A percentile compares a stretch with the other conserved stretches of the same genome.
These are phyloP conservation scores for Rhodomyrtus tomentosa DNA, from an alignment of 345 rosid species.

Conservation along the genomic window DNA sequence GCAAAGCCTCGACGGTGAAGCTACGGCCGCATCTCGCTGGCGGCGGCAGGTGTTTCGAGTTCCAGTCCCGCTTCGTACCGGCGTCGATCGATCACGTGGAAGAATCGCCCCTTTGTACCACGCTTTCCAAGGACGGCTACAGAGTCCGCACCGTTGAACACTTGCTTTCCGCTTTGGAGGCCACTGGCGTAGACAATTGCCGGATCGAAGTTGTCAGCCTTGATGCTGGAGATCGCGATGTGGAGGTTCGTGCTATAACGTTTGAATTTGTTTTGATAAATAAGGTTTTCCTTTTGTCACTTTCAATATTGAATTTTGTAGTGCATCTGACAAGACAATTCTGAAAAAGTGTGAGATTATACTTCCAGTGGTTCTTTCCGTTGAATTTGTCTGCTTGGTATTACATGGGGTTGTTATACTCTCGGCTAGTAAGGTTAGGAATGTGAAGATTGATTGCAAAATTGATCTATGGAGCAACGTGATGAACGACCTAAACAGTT, in stretches of 20 bases:
- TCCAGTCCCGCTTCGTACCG: conserved; percentile 36
- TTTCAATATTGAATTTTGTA: neutral
- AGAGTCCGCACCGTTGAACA: conserved; percentile 73
- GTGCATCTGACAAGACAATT: neutral
- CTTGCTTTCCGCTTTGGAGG: conserved; percentile 82
- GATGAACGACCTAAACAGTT: neutral
- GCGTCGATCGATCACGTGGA: conserved; percentile 51
- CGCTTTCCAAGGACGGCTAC: conserved; percentile 43
- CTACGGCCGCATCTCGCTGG: conserved; percentile 59
- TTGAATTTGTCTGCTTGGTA: neutral
- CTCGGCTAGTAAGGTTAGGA: neutral
- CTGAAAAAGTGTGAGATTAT: neutral
- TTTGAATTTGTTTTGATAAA: neutral
- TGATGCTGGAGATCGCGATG: conserved; percentile 21
- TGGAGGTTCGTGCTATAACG: conserved; percentile 31
- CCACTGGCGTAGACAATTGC: conserved; percentile 67
- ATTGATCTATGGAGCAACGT: neutral
- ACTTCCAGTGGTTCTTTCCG: neutral
- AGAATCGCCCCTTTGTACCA: conserved; percentile 62
- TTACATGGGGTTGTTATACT: neutral
- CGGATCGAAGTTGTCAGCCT: conserved; percentile 37
- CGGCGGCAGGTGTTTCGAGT: conserved; percentile 54
- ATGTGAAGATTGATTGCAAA: neutral
- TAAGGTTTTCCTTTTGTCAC: neutral
- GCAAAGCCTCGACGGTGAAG: conserved; percentile 48